These are phyloP conservation scores for Phycomyces blakesleeanus DNA, from an alignment of 192 early-diverging fungal species.

Conservation along the genomic window DNA sequence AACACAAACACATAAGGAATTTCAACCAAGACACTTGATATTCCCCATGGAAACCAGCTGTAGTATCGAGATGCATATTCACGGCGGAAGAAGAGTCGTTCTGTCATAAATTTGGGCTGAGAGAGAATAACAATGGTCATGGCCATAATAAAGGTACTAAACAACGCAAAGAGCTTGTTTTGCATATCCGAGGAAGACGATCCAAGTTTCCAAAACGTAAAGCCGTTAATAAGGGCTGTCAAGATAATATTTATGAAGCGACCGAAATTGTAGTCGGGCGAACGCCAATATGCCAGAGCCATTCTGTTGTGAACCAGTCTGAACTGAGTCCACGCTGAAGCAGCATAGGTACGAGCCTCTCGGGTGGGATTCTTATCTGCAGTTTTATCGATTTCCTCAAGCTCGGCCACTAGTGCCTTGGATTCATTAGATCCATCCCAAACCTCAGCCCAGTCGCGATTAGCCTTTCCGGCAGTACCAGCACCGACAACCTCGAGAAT, in stretches of 20 bases:
- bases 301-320: conserved; percentile 62
- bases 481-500: conserved; percentile 79
- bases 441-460: conserved; percentile 66
- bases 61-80: conserved; percentile 69
- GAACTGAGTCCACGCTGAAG: conserved; percentile 43
- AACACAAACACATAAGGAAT: conserved; percentile 64
- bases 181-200: conserved; percentile 54
- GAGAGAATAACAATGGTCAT: conserved; percentile 66
- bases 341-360: conserved; percentile 44
- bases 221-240: conserved; percentile 60
- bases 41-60: conserved; percentile 61
- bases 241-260: conserved; percentile 59
- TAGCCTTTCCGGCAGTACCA: conserved; percentile 47
- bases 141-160: conserved; percentile 64
- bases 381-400: conserved; percentile 47
- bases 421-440: conserved; percentile 63
- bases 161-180: conserved; percentile 72
- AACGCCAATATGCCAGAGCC: conserved; percentile 66
- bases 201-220: conserved; percentile 68
- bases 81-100: conserved; percentile 64
- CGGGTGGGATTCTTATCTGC: conserved; percentile 32
- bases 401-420: conserved; percentile 36
- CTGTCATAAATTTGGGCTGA: conserved; percentile 61
- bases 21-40: conserved; percentile 62
- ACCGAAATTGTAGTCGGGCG: conserved; percentile 73